These are phyloP conservation scores for Wickerhamomyces bovis DNA, from an alignment of 805 yeast species.

Conservation along the genomic window DNA sequence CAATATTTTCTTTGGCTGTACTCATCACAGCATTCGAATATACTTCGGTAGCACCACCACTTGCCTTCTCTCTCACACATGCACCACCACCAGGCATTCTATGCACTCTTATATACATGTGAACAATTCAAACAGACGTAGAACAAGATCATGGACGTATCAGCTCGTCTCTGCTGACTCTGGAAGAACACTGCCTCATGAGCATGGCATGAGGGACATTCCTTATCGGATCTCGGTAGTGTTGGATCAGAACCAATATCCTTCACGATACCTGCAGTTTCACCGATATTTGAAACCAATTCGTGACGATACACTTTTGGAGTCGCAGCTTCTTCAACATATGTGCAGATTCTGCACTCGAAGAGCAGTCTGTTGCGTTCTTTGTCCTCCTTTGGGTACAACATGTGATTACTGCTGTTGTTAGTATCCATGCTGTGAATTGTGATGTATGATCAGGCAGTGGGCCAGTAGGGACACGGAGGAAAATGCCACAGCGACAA, in stretches of 20 bases:
- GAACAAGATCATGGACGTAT: conserved; percentile 90
- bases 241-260: conserved; percentile 98
- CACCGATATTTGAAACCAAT: conserved; percentile 82
- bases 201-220: conserved; percentile 84
- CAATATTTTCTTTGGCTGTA: too few relatives aligned
- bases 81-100: neutral
- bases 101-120: conserved; percentile 43
- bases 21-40: too few relatives aligned
- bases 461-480: too few relatives aligned
- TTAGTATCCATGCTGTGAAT: too few relatives aligned
- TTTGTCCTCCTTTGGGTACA: conserved; percentile 94
- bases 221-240: conserved; percentile 89
- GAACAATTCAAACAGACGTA: conserved; percentile 89
- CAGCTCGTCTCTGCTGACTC: conserved; percentile 90
- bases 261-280: conserved; percentile 94
- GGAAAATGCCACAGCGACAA: neutral
- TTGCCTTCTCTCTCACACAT: neutral
- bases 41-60: too few relatives aligned
- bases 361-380: conserved; percentile 63
- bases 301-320: conserved; percentile 91
- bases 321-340: conserved; percentile 85
- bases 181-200: conserved; percentile 95
- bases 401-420: conserved; percentile 72
- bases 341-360: conserved; percentile 92
- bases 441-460: too few relatives aligned